Conservation (phyloP, 2,329 filamentous ascomycete species). For the Stromatinia cepivora region DNA sequence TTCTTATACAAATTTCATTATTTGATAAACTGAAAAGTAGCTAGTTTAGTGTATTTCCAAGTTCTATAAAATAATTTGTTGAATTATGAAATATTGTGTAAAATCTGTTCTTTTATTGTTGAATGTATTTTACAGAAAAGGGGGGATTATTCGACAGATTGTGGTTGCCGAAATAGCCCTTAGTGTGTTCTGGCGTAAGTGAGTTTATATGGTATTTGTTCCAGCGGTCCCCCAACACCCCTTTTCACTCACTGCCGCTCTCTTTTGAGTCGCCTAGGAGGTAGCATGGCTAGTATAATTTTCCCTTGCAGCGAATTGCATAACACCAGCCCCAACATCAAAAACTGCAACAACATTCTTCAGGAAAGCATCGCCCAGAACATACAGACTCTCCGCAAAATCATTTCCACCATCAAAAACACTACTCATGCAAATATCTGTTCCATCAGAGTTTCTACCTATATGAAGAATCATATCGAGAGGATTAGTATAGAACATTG, state of each 20-base stretch:
- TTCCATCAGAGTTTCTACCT: constrained; percentile 28
- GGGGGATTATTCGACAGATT: no score
- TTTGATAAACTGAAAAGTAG: no score
- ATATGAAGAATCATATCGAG: constrained; percentile 39
- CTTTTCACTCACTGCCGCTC: background rate
- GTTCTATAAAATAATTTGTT: no score
- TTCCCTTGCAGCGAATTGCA: constrained; percentile 47
- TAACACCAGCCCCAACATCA: constrained; percentile 49
- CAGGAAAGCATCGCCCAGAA: constrained; percentile 50
- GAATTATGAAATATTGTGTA: no score
- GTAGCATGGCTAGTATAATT: constrained; percentile 31
- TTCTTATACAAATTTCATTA: no score
- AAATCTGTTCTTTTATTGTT: no score
- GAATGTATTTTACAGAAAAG: no score
- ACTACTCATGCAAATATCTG: constrained; percentile 40
- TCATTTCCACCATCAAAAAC: constrained; percentile 40
- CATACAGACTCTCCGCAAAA: constrained; percentile 38
- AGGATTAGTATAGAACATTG: constrained; percentile 39
- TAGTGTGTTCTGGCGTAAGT: no score
- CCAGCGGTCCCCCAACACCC: background rate
- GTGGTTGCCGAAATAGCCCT: no score
- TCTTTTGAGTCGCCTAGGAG: background rate
- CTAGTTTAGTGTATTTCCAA: no score
- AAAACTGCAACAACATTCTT: constrained; percentile 53
- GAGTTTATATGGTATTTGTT: no score